Conservation (phyloP, 306 rosid genomes). For the Ormosia semicastrata region DNA sequence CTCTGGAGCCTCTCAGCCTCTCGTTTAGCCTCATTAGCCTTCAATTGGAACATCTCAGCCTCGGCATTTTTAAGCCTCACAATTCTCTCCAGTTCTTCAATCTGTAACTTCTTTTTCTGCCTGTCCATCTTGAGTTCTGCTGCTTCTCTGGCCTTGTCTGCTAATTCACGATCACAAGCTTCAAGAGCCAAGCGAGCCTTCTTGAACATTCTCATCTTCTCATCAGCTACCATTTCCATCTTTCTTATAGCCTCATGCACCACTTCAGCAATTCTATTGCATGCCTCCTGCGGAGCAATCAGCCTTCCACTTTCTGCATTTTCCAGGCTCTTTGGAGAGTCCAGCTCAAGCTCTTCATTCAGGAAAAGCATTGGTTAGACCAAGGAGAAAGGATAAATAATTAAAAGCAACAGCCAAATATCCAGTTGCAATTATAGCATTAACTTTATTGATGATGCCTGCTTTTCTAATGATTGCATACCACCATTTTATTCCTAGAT, state of each 20-base stretch:
- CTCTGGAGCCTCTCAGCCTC: constrained; percentile 95
- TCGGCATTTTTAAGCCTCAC: constrained; percentile 95
- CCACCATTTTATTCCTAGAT: not conserved
- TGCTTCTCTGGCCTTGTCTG: constrained; percentile 86
- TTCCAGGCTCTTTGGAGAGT: constrained; percentile 72
- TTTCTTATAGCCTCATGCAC: constrained; percentile 92
- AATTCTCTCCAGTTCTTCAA: constrained; percentile 92
- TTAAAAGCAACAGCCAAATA: not conserved
- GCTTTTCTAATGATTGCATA: not conserved
- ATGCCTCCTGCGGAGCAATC: constrained; percentile 95
- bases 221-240: constrained; percentile 99
- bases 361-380: constrained; percentile 25
- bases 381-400: not conserved
- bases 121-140: constrained; percentile 75
- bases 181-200: constrained; percentile 89
- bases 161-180: constrained; percentile 82
- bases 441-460: not conserved
- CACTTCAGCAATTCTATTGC: constrained; percentile 90
- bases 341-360: constrained; percentile 82
- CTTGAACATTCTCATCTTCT: constrained; percentile 94
- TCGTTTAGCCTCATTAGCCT: constrained; percentile 93
- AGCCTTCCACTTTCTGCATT: constrained; percentile 84
- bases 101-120: constrained; percentile 82
- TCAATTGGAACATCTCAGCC: constrained; percentile 95
- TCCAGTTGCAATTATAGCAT: constrained; percentile 1